Base-by-base conservation (phyloP, 371 early-diverging fungal species). In the Batkoa obscura region DNA sequence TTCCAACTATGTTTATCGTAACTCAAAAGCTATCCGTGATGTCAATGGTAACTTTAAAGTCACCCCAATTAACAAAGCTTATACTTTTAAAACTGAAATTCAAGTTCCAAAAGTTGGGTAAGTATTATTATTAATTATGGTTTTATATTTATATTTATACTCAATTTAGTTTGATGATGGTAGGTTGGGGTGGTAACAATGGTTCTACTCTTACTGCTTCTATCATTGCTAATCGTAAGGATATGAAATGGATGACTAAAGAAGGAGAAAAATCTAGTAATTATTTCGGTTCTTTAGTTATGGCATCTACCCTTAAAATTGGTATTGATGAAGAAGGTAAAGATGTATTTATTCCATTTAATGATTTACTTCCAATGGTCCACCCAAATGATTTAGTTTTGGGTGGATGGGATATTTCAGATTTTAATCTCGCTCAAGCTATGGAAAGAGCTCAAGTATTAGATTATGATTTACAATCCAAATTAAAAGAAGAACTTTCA, bases 181-280 rank as follows among this genome's bases (percentile, higher is more conserved):
- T 96, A 62, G 97, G 97, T 37, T 90, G 90, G 91, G 94, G 94
- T 64, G 97, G 97, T 60, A 96, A 96, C 83, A 96, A 96, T 72
- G 97, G 94, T 52, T 86, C 93, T 58, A 96, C 97, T 54, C 66
- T 93, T 60, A 92, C 93, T 50, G 97, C 97, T 23, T 80, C 91
- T 66, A 86, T 94, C 70, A 69, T 90, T 55, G 92, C 97, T 56
- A 90, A 96, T 80, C 82, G 80, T 68, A 69, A 71, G 62, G 75
- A 83, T 54, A 64, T 92, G 56, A 71, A 78, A 55, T 96, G 94
- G 94, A 81, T 75, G 65, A 93, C 95, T 62, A 89, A 88, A 73
- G 78, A 79, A 59, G 97, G 97, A 58, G 70, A 79, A 31, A 90
- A 94, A 66, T 59, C 68, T 34, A 80, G 94, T 69, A 94, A 94